phyloP scores from a whole-genome alignment of 257 asterid genomes.

The Osmanthus fragrans region DNA sequence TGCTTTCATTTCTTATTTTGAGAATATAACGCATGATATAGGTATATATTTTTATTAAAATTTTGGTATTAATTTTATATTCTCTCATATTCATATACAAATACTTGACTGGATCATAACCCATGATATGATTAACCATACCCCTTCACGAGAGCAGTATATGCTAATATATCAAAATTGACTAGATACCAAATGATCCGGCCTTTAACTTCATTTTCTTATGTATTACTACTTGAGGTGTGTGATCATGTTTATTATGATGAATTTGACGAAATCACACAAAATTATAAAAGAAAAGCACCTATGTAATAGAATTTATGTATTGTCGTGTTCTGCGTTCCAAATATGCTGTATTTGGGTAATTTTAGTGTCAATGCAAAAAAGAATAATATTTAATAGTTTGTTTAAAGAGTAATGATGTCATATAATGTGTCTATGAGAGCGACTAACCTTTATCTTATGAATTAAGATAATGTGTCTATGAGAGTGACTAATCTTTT shows the following conservation, averaged over 20 bases:
- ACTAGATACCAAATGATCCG: slow-evolving; percentile 2
- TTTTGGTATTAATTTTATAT: neutral
- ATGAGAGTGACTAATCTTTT: too few species aligned
- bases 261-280: neutral
- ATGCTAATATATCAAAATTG: slow-evolving; percentile 7
- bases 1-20: neutral
- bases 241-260: neutral
- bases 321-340: too few species aligned
- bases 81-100: slow-evolving; percentile 18
- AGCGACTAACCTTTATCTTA: too few species aligned
- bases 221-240: neutral
- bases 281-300: too few species aligned
- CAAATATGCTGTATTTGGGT: too few species aligned
- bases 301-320: too few species aligned
- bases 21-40: neutral
- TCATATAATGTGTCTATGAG: too few species aligned
- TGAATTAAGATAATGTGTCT: too few species aligned
- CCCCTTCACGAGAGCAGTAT: slow-evolving; percentile 20
- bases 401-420: too few species aligned
- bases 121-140: neutral
- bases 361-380: too few species aligned
- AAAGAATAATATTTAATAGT: too few species aligned
- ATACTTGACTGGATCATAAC: neutral
- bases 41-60: neutral
- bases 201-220: neutral